These are phyloP conservation scores for Vanrija humicola DNA, from an alignment of 1,284 basidiomycete species.

Conservation along the genomic window DNA sequence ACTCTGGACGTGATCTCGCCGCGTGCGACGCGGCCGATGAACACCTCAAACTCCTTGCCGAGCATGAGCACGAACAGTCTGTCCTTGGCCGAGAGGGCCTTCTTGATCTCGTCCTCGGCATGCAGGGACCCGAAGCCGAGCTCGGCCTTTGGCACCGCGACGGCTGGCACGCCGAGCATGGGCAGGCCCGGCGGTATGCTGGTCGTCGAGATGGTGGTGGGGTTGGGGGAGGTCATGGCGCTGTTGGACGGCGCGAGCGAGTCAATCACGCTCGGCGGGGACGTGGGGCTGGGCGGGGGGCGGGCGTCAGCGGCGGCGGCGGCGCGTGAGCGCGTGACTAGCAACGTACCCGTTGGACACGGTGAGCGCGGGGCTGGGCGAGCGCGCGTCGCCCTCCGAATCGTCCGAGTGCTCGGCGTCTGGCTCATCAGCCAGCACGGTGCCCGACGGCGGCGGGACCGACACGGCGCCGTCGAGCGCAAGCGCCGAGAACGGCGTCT, in stretches of 20 bases:
- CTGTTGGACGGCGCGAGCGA: slow-evolving; percentile 10
- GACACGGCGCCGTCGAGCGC: slow-evolving; percentile 2
- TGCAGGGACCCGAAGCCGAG: slow-evolving; percentile 31
- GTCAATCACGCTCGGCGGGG: slow-evolving; percentile 13
- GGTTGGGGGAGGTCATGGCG: slow-evolving; percentile 11
- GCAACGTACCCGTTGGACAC: slow-evolving; percentile 21
- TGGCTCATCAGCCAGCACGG: neutral
- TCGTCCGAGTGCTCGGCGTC: neutral
- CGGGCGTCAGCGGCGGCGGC: neutral
- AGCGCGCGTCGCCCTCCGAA: slow-evolving; percentile 3
- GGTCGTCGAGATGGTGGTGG: slow-evolving; percentile 10
- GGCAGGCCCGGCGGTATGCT: slow-evolving; percentile 4
- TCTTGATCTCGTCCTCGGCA: slow-evolving; percentile 39
- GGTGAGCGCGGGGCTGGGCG: slow-evolving; percentile 18
- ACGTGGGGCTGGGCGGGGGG: slow-evolving; percentile 17
- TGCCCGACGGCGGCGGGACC: too few species aligned
- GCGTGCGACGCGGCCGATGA: slow-evolving; percentile 22
- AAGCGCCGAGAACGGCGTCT: slow-evolving; percentile 1
- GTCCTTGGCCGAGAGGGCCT: slow-evolving; percentile 35
- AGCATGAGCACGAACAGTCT: slow-evolving; percentile 40
- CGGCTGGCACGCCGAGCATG: neutral
- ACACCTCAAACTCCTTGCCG: slow-evolving; percentile 41
- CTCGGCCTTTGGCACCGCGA: slow-evolving; percentile 24
- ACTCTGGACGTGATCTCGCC: slow-evolving; percentile 16
- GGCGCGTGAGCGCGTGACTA: slow-evolving; percentile 1